Evolutionary conservation across 345 rosid genomes (phyloP), one percentile per base, ranked within the genome.

Genomic region (Camelina neglecta): DNA sequence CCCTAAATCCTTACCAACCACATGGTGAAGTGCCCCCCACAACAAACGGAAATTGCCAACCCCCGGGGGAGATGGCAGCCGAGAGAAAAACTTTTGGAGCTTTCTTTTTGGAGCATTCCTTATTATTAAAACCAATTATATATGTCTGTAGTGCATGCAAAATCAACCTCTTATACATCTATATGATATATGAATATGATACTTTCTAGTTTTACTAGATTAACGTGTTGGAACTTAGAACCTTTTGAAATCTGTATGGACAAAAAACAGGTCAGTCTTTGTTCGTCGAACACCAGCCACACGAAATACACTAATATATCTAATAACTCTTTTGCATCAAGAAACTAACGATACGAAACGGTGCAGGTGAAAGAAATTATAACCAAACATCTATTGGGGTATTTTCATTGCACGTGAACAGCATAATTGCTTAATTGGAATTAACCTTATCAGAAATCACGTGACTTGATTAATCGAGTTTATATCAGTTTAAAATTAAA

Each of bases 1-100:
- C 65, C 64, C 26, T 29, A 49, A 6, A 5, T 48, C 38, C 58
- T 42, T 66, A 75, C 54, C 79, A 67, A 75, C 73, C 79, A 67
- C 79, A 67, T 58, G 67, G 16, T 57, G 33, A 12, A 20, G 38
- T 26, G 39, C 29, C 15, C 18, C 20, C 24, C 2, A 33, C 7
- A 29, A 53, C 71, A 57, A 21, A 60, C 44, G 73, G 41, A 48
- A 23, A 45, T 48, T 15, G 18, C 73, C 66, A 75, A 66, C 78
- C 78, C 66, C 78, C 78, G 44, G 73, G 11, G 55, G n/a, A 56
- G 72, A 33, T 58, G 71, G 44, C 57, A 75, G 53, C 38, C 53
- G 3, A 60, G 11, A 41, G 9, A 23, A 64, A 31, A 20, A 7
- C 36, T 64, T 55, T 55, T 65, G 18, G 26, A 55, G 18, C 29